Conservation (phyloP, 2,329 filamentous ascomycete genomes). For the Aspergillus uvarum region DNA sequence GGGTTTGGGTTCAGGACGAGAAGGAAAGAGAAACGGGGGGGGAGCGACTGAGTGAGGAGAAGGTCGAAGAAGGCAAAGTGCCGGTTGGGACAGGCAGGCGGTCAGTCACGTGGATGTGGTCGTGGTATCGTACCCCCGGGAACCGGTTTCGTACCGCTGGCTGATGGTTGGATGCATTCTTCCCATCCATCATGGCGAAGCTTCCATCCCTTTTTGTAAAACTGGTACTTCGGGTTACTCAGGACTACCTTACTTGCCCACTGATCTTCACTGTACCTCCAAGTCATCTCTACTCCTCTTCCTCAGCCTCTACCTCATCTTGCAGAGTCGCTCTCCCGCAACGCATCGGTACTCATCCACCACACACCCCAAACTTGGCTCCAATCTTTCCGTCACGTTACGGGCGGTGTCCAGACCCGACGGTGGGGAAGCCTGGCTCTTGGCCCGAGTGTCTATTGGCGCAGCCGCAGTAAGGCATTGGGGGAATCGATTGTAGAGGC, state of each 20-base stretch:
- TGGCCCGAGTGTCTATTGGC: slow-evolving; percentile 23
- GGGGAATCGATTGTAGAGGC: slow-evolving; percentile 16
- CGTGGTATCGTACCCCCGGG: too few species aligned
- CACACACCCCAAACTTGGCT: not conserved
- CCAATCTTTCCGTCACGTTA: slow-evolving; percentile 10
- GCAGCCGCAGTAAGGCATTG: slow-evolving; percentile 14
- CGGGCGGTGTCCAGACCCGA: slow-evolving; percentile 22
- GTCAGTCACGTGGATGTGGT: slow-evolving; percentile 30
- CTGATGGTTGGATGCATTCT: too few species aligned
- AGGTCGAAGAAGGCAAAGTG: slow-evolving; percentile 40
- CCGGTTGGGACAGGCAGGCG: slow-evolving; percentile 28
- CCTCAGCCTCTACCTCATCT: too few species aligned
- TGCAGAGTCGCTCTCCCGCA: too few species aligned
- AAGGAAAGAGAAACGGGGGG: slow-evolving; percentile 30
- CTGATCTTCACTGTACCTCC: too few species aligned
- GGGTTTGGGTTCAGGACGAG: slow-evolving; percentile 43
- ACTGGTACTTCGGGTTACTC: too few species aligned
- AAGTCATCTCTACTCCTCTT: too few species aligned
- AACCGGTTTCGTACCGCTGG: too few species aligned
- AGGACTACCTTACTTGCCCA: too few species aligned
- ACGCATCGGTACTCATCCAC: not conserved
- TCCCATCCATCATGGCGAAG: too few species aligned
- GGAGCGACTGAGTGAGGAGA: slow-evolving; percentile 13
- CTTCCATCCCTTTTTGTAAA: too few species aligned
- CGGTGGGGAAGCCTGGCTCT: slow-evolving; percentile 16